Conservation (phyloP, 2,329 filamentous ascomycete genomes). For the Fusarium camptoceras region DNA sequence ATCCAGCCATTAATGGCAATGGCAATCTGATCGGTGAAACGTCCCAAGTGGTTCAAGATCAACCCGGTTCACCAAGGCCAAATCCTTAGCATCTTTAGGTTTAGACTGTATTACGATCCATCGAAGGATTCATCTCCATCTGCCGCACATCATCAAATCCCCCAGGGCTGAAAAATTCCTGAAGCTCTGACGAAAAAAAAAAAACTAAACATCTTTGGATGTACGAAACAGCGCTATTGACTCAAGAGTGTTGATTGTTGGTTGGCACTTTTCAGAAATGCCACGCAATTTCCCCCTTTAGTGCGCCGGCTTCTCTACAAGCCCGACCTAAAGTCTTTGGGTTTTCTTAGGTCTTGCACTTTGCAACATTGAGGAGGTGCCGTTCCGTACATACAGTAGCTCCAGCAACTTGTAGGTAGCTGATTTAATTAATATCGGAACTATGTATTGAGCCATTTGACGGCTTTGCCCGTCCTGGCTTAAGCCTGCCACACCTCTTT, state of each 20-base stretch:
- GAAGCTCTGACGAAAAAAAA: neutral
- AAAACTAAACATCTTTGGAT: neutral
- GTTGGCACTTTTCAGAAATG: conserved; percentile 4
- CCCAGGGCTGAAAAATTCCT: conserved; percentile 18
- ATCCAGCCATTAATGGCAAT: neutral
- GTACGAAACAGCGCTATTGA: conserved; percentile 7
- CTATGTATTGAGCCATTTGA: conserved; percentile 16
- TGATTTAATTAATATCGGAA: conserved; percentile 17
- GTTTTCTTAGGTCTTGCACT: conserved; percentile 2
- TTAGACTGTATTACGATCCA: conserved; percentile 3
- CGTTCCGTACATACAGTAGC: neutral
- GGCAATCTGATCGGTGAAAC: conserved; percentile 33
- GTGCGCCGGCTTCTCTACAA: conserved; percentile 15
- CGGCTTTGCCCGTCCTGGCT: conserved; percentile 31
- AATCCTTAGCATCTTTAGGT: neutral
- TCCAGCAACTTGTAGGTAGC: neutral
- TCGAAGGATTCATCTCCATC: conserved; percentile 1
- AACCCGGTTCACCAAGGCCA: conserved; percentile 19
- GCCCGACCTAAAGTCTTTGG: conserved; percentile 4
- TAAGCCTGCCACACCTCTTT: conserved; percentile 29
- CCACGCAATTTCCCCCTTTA: conserved; percentile 38
- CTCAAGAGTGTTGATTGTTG: conserved; percentile 1
- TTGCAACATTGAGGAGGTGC: conserved; percentile 8
- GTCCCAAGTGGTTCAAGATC: conserved; percentile 16
- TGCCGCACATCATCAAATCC: conserved; percentile 14